A percentile compares a stretch with the other conserved stretches of the same genome.
Evolutionary conservation across 2,329 filamentous ascomycete species (phyloP).

Genomic region (Corinectria fuckeliana): DNA sequence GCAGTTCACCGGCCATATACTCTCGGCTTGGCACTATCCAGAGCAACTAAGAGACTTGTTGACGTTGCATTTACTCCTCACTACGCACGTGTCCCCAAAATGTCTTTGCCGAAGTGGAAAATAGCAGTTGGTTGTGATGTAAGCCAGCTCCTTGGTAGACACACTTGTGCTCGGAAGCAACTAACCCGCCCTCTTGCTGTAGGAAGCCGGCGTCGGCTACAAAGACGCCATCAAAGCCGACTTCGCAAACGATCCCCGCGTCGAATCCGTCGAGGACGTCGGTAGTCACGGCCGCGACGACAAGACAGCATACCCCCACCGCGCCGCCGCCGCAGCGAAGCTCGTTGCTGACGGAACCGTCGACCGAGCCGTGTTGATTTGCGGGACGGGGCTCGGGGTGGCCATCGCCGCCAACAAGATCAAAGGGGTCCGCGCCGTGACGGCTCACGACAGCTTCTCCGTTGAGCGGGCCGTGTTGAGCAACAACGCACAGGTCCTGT

Average conservation of each 20-base stretch:
- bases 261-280: slow-evolving; percentile 68
- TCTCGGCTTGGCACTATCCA: background rate
- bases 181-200: background rate
- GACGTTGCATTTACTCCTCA: slow-evolving; percentile 4
- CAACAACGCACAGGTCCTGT: slow-evolving; percentile 87
- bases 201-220: slow-evolving; percentile 79
- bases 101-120: slow-evolving; percentile 55
- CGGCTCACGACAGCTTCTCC: slow-evolving; percentile 84
- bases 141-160: slow-evolving; percentile 34
- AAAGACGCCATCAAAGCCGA: slow-evolving; percentile 79
- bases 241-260: slow-evolving; percentile 70
- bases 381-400: slow-evolving; percentile 85
- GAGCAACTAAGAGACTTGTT: background rate
- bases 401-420: slow-evolving; percentile 92
- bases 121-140: slow-evolving; percentile 63
- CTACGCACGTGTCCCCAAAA: slow-evolving; percentile 35
- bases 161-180: background rate
- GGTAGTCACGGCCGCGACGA: slow-evolving; percentile 70
- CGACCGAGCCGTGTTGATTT: slow-evolving; percentile 82
- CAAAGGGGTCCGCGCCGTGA: slow-evolving; percentile 83
- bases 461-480: slow-evolving; percentile 82
- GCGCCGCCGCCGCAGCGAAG: slow-evolving; percentile 74
- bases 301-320: slow-evolving; percentile 83
- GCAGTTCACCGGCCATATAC: background rate
- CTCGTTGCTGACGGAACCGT: slow-evolving; percentile 68